Percentiles rank a stretch among this genome's conserved stretches.
Conservation (phyloP, 257 asterid species). For the Coffea canephora region DNA sequence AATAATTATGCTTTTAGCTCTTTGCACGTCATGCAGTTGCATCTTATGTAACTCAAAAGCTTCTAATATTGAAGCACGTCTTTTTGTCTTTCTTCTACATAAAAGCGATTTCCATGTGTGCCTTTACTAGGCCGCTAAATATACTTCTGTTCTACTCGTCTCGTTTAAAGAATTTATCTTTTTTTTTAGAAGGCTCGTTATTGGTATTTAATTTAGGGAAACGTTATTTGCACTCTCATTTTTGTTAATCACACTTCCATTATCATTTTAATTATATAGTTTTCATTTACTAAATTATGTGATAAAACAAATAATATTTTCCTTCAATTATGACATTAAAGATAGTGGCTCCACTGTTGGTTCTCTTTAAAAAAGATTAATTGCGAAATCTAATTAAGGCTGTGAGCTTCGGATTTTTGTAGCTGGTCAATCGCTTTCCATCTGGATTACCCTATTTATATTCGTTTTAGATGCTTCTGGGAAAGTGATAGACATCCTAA, state of each 20-base stretch:
- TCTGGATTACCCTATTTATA: neutral
- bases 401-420: neutral
- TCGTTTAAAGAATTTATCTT: too few species aligned
- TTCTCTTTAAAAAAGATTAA: neutral
- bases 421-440: slow-evolving; percentile 19
- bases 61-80: neutral
- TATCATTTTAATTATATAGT: too few species aligned
- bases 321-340: neutral
- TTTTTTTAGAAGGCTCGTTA: neutral
- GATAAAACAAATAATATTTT: too few species aligned
- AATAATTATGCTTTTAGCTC: slow-evolving; percentile 9
- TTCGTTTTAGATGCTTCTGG: slow-evolving; percentile 10
- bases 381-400: neutral
- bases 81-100: neutral
- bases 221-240: too few species aligned
- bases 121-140: neutral
- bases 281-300: too few species aligned
- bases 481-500: slow-evolving; percentile 18
- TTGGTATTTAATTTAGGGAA: too few species aligned
- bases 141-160: neutral
- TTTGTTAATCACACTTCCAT: too few species aligned
- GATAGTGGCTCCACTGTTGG: neutral
- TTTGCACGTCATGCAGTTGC: slow-evolving; percentile 12
- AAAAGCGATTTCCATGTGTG: neutral
- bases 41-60: neutral